Conservation (phyloP, 2,329 filamentous ascomycete genomes). For the Penicillium thymicola region DNA sequence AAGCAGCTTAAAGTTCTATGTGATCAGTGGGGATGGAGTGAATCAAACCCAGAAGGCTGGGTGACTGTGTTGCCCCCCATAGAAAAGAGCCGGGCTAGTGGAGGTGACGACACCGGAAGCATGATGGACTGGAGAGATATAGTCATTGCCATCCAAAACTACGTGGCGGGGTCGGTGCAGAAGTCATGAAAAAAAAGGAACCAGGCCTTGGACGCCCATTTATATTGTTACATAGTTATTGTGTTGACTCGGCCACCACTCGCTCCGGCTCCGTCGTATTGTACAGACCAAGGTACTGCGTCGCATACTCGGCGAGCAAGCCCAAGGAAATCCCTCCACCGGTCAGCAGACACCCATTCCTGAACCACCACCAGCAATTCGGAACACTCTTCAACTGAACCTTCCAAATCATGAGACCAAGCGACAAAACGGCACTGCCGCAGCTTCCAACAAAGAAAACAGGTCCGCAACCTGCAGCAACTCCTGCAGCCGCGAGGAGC, state of each 20-base stretch:
- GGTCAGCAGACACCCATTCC: conserved; percentile 59
- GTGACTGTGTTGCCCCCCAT: conserved; percentile 70
- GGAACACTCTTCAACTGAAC: conserved; percentile 56
- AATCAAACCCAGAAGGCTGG: conserved; percentile 48
- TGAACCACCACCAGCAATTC: conserved; percentile 65
- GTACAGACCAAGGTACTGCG: conserved; percentile 29
- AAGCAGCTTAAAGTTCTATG: conserved; percentile 68
- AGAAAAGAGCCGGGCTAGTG: conserved; percentile 77
- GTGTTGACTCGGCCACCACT: conserved; percentile 3
- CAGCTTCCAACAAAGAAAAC: conserved; percentile 58
- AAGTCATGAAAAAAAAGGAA: neutral
- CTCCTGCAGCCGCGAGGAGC: conserved; percentile 45
- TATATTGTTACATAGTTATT: conserved; percentile 10
- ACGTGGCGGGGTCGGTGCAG: conserved; percentile 11
- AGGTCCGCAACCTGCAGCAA: conserved; percentile 53
- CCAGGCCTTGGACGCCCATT: neutral
- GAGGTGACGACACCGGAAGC: conserved; percentile 75
- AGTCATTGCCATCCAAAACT: conserved; percentile 60
- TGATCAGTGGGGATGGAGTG: conserved; percentile 66
- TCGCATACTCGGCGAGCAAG: conserved; percentile 53
- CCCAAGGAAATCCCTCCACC: conserved; percentile 58
- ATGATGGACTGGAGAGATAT: conserved; percentile 81
- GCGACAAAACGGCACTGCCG: conserved; percentile 53
- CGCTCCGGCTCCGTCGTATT: conserved; percentile 8
- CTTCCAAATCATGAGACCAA: conserved; percentile 58